Conservation (phyloP, 2,329 filamentous ascomycete genomes). For the Trichoderma pleuroti region DNA sequence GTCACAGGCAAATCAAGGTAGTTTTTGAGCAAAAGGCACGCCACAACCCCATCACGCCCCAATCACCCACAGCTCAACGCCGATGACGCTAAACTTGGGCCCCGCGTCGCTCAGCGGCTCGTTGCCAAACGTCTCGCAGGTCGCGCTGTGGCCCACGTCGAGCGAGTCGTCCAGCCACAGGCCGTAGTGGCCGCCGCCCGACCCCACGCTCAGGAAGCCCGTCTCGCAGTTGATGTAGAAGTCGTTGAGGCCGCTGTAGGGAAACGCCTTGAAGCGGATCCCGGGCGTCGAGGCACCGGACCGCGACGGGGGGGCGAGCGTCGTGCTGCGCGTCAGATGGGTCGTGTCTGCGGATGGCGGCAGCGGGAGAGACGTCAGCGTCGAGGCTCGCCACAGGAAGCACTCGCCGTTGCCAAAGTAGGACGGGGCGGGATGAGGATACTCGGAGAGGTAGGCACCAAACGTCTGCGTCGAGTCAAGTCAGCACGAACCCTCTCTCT, state of each 20-base stretch:
- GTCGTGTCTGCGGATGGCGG: constrained; percentile 52
- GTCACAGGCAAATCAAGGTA: background rate
- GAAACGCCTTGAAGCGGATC: constrained; percentile 95
- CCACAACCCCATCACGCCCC: constrained; percentile 44
- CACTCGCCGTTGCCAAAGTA: constrained; percentile 98
- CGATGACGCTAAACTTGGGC: constrained; percentile 84
- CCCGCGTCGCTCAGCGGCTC: constrained; percentile 91
- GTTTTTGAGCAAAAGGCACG: background rate
- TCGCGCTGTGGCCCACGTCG: constrained; percentile 76
- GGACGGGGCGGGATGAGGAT: constrained; percentile 73
- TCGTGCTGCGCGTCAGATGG: constrained; percentile 42
- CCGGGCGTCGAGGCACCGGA: constrained; percentile 26
- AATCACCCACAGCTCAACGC: constrained; percentile 91
- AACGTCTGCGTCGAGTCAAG: constrained; percentile 56
- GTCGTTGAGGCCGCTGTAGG: constrained; percentile 92
- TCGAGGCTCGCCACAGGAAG: constrained; percentile 65
- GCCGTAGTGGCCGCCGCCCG: constrained; percentile 84
- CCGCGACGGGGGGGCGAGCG: constrained; percentile 31
- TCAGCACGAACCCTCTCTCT: background rate
- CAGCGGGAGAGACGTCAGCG: constrained; percentile 50
- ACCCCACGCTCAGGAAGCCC: constrained; percentile 80
- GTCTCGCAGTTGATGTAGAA: constrained; percentile 93
- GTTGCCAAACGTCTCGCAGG: constrained; percentile 90
- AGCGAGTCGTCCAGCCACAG: constrained; percentile 88
- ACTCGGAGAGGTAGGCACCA: constrained; percentile 89